Percentiles rank a stretch among this genome's conserved stretches.
phyloP scores from a whole-genome alignment of 768 basidiomycete species.

The Termitomyces sp. region DNA sequence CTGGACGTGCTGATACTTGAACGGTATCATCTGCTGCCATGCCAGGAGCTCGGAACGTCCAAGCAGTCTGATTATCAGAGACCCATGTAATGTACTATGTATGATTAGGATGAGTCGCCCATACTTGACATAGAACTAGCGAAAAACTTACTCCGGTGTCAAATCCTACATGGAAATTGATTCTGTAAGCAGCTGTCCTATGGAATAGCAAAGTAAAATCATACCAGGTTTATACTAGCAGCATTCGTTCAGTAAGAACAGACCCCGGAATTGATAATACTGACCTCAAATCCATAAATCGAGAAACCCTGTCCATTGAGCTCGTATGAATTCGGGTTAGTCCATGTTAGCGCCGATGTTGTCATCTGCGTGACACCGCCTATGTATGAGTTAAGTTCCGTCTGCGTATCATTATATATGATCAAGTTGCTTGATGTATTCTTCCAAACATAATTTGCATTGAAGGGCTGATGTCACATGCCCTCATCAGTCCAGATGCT shows the following conservation, averaged over 20 bases:
- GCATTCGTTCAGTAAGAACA: not conserved
- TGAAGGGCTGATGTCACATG: constrained; percentile 54
- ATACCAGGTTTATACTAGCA: constrained; percentile 40
- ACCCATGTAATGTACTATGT: constrained; percentile 84
- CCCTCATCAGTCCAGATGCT: not conserved
- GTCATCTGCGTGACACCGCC: constrained; percentile 78
- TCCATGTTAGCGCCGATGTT: constrained; percentile 67
- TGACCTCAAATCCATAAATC: constrained; percentile 76
- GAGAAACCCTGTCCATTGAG: constrained; percentile 54
- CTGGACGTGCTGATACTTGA: constrained; percentile 60
- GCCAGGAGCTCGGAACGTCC: constrained; percentile 73
- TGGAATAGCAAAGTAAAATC: not conserved
- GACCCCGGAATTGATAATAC: constrained; percentile 4
- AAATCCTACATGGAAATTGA: constrained; percentile 41
- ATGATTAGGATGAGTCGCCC: not conserved
- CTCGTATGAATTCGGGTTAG: constrained; percentile 72
- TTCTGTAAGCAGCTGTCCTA: not conserved
- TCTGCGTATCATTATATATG: constrained; percentile 52
- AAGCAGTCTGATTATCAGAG: constrained; percentile 58
- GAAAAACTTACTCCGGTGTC: constrained; percentile 51
- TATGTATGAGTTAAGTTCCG: constrained; percentile 56
- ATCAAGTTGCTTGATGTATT: constrained; percentile 59
- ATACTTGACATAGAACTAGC: not conserved
- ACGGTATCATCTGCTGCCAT: constrained; percentile 58
- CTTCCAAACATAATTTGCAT: constrained; percentile 66